phyloP scores from a whole-genome alignment of 495 filamentous ascomycete species.

The Thozetella sp. region DNA sequence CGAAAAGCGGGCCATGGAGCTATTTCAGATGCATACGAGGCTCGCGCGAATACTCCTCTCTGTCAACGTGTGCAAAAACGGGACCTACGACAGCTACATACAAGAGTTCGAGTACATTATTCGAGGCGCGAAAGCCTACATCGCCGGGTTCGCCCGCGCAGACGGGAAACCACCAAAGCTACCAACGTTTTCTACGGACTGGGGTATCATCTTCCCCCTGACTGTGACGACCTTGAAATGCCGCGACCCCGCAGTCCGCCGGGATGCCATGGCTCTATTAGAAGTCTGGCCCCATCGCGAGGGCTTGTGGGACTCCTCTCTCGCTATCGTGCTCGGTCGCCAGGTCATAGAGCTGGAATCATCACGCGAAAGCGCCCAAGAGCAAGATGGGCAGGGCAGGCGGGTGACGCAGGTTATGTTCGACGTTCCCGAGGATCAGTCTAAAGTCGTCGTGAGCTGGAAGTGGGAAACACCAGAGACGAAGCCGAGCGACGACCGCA shows the following conservation, averaged over 20 bases:
- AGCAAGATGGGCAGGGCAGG: not conserved
- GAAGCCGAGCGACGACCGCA: too few species aligned
- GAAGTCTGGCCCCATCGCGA: not conserved
- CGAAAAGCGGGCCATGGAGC: not conserved
- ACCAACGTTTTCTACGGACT: not conserved
- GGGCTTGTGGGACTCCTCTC: not conserved
- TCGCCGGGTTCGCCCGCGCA: not conserved
- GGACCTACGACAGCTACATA: not conserved
- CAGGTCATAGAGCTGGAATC: not conserved
- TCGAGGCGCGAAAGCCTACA: not conserved
- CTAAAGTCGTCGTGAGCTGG: not conserved
- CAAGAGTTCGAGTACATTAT: not conserved
- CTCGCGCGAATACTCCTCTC: not conserved
- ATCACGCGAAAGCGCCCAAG: not conserved
- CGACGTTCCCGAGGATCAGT: not conserved
- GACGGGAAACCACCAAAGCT: not conserved
- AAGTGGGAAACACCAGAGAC: not conserved
- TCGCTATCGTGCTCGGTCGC: not conserved
- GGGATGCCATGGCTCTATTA: not conserved
- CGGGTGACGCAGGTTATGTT: not conserved
- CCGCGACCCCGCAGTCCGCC: not conserved
- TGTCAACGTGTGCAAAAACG: not conserved
- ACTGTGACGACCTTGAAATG: not conserved
- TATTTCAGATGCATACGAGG: not conserved
- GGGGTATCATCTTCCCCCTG: not conserved